Evolutionary conservation across 164 flowering plant species (phyloP).

Genomic region (Sextonia rubra): DNA sequence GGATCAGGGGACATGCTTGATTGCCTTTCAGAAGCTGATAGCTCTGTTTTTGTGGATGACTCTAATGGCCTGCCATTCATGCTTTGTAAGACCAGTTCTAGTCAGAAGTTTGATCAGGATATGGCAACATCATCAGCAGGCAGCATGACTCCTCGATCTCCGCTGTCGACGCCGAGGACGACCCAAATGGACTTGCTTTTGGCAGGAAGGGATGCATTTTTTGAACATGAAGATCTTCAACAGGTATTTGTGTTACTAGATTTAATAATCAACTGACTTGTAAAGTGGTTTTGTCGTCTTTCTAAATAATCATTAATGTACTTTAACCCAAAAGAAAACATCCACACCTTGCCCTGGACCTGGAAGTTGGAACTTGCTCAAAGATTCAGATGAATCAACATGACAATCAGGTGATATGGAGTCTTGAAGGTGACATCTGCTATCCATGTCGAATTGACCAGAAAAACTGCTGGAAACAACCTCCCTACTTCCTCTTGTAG

Average conservation of each 20-base stretch:
- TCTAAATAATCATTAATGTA: too few species aligned
- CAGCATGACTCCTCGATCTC: constrained; percentile 98
- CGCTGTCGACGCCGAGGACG: constrained; percentile 72
- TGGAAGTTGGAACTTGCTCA: too few species aligned
- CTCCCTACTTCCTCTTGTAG: too few species aligned
- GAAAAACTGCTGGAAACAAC: too few species aligned
- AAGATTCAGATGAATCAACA: too few species aligned
- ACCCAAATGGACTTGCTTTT: constrained; percentile 81
- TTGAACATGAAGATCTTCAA: constrained; percentile 83
- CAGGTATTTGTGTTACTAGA: constrained; percentile 47
- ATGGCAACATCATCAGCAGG: constrained; percentile 96
- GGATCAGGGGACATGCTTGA: constrained; percentile 99
- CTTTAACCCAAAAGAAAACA: too few species aligned
- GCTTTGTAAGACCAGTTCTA: constrained; percentile 91
- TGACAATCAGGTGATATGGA: too few species aligned
- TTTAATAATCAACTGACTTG: not conserved
- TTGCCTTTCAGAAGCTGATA: constrained; percentile 74
- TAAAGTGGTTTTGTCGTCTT: not conserved
- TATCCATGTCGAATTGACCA: too few species aligned
- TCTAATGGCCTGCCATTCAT: constrained; percentile 75
- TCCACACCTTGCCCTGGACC: too few species aligned
- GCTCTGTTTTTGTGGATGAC: constrained; percentile 64
- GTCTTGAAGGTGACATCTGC: too few species aligned
- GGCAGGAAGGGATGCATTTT: constrained; percentile 67
- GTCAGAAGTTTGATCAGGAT: constrained; percentile 95